Base-by-base conservation (phyloP, 768 basidiomycete genomes). In the Calocybe gangraenosa region DNA sequence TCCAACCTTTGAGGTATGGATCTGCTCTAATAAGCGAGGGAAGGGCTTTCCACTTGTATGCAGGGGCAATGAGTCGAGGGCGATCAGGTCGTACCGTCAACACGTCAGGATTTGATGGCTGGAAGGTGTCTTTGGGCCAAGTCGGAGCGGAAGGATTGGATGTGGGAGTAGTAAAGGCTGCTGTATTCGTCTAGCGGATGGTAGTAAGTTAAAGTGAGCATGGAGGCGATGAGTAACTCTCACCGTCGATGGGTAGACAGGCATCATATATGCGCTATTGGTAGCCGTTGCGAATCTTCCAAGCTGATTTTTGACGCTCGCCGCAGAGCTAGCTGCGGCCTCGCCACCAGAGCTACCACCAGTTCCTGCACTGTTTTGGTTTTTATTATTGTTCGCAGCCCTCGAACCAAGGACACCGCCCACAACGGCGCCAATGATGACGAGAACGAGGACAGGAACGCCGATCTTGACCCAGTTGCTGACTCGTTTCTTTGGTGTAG, bases 21-120 rank as follows among this genome's bases (percentile, higher is more conserved):
- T 98, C 92, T 42, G 70, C 77, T 43, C 73, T 65, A 58, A 98
- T 95, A 54, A 96, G 74, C 18, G 61, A 59, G 3, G 86, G 81
- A 19, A 99, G 79, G 10, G 81, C 88, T 13, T 74, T 64, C 95
- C 96, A 98, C 65, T 92, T 93, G 76, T 92, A 93, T 8, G 75
- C 56, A 18, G 95, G 92, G 13, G 95, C 96, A 54, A 96, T 84
- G 39, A 99, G 75, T 35, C 90, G 87, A 19, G 96, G 96, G 49
- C 94, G 87, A 58, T 90, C 84, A 7, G 82, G 55, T 36, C 92
- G 84, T 25, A 83, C 70, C 40, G 62, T 64, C 30, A 82, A 81
- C n/a, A 76, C 72, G 33, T 61, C 62, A 8, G 89, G 83, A 53
- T 63, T 81, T 30, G 78, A 58, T 15, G 92, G 86, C 35, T 79